phyloP scores from a whole-genome alignment of 2,329 filamentous ascomycete species.

The Orbilia oligospora region DNA sequence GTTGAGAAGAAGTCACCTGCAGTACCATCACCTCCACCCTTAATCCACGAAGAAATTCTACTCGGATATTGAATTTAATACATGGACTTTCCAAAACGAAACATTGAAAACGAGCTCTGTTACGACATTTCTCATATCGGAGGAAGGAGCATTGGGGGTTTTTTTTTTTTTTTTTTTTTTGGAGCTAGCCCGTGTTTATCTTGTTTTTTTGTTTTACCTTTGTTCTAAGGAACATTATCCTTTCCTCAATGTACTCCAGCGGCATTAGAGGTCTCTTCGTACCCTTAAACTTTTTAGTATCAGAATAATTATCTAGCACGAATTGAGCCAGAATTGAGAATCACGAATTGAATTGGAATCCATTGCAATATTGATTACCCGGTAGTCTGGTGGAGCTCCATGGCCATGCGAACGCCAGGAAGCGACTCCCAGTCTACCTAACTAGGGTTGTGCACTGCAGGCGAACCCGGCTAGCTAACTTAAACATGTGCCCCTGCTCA shows the following conservation, averaged over 20 bases:
- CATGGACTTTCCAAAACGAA: not conserved
- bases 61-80: slow-evolving; percentile 20
- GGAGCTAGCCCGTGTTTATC: not conserved
- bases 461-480: not conserved
- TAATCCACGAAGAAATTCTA: slow-evolving; percentile 34
- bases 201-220: not conserved
- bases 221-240: not conserved
- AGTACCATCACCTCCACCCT: not conserved
- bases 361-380: not conserved
- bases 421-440: too few relatives aligned
- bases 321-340: not conserved
- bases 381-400: too few relatives aligned
- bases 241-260: not conserved
- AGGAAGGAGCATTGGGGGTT: not conserved
- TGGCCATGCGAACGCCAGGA: too few relatives aligned
- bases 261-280: not conserved
- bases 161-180: too few relatives aligned
- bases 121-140: not conserved
- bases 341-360: not conserved
- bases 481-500: slow-evolving; percentile 13
- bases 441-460: too few relatives aligned
- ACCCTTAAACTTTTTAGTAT: not conserved
- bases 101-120: not conserved
- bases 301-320: too few relatives aligned
- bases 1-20: slow-evolving; percentile 42